Evolutionary conservation across 306 rosid genomes (phyloP).

Genomic region (Rosa multiflora): DNA sequence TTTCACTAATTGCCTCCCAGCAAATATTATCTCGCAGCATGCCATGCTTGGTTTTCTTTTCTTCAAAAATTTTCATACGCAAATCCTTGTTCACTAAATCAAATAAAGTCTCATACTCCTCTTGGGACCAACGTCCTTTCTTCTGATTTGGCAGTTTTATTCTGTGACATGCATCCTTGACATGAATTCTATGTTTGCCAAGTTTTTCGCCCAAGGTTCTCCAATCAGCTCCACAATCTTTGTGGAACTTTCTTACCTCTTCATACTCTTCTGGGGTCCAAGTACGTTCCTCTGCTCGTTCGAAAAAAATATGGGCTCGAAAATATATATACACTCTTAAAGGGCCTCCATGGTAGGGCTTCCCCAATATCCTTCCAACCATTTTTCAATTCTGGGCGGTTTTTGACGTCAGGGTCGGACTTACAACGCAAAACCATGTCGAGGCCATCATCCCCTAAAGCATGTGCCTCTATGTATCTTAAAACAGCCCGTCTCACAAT

Average conservation of each 20-base stretch:
- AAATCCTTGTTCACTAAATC: slow-evolving; percentile 73
- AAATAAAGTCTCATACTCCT: slow-evolving; percentile 58
- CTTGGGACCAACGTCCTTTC: slow-evolving; percentile 60
- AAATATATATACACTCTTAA: slow-evolving; percentile 31
- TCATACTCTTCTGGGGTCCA: slow-evolving; percentile 69
- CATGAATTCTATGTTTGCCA: slow-evolving; percentile 60
- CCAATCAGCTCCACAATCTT: slow-evolving; percentile 66
- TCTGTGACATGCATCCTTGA: slow-evolving; percentile 73
- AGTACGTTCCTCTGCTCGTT: slow-evolving; percentile 34
- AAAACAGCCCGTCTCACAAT: slow-evolving; percentile 46
- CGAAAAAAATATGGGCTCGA: slow-evolving; percentile 63
- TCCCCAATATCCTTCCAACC: slow-evolving; percentile 66
- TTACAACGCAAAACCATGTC: slow-evolving; percentile 44
- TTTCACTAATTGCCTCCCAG: slow-evolving; percentile 66
- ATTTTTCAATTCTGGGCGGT: slow-evolving; percentile 29
- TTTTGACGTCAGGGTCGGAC: slow-evolving; percentile 24
- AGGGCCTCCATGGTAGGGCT: slow-evolving; percentile 57
- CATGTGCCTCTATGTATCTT: slow-evolving; percentile 44
- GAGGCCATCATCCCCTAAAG: slow-evolving; percentile 62
- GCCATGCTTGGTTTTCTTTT: slow-evolving; percentile 49
- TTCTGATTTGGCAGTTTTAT: slow-evolving; percentile 32
- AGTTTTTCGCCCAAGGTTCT: slow-evolving; percentile 46
- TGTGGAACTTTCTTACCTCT: slow-evolving; percentile 26
- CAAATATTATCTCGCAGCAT: slow-evolving; percentile 75
- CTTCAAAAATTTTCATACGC: slow-evolving; percentile 46